These are phyloP conservation scores for Pseudozyma sp. DNA, from an alignment of 1,284 basidiomycete genomes.

Conservation along the genomic window DNA sequence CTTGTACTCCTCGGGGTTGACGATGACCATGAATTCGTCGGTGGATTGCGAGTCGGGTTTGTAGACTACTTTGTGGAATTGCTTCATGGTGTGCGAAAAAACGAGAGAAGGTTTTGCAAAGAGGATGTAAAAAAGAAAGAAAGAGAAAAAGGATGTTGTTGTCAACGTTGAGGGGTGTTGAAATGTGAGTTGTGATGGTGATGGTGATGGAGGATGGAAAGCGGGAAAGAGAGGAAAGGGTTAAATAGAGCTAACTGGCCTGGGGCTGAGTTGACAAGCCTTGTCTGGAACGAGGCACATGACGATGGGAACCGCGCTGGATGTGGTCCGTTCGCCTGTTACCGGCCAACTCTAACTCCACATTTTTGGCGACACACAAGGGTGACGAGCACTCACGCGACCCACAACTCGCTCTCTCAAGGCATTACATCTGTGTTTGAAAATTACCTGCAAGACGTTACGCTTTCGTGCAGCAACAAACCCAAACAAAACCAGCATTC, in stretches of 20 bases:
- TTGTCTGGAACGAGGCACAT: background rate
- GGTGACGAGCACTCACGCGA: background rate
- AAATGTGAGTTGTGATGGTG: background rate
- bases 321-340: background rate
- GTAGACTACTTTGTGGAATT: constrained; percentile 64
- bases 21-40: constrained; percentile 69
- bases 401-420: background rate
- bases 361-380: background rate
- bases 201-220: background rate
- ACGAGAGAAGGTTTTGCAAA: too few species aligned
- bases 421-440: background rate
- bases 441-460: background rate
- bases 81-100: constrained; percentile 29
- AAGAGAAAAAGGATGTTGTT: background rate
- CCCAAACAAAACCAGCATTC: background rate
- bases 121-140: too few species aligned
- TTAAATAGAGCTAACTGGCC: background rate
- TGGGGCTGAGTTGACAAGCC: too few species aligned
- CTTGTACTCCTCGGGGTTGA: constrained; percentile 66
- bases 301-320: background rate
- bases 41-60: constrained; percentile 68
- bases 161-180: background rate
- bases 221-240: background rate
- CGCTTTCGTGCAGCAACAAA: background rate
- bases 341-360: constrained; percentile 3